Conservation (phyloP, 345 rosid genomes). For the Triadica sebifera region DNA sequence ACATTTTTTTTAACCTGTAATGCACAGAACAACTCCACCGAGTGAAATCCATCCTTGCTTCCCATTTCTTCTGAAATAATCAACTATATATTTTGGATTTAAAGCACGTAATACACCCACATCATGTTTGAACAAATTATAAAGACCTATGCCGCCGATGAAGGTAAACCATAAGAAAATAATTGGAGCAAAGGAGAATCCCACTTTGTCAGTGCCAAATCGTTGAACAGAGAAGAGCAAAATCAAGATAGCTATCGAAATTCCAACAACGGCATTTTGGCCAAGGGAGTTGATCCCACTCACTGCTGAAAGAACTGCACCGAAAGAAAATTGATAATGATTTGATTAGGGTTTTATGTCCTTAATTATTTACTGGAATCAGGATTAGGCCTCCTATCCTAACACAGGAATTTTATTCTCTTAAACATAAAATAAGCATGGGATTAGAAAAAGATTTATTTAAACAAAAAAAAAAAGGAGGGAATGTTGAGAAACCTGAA, state of each 20-base stretch:
- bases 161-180: slow-evolving; percentile 54
- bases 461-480: neutral
- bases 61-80: slow-evolving; percentile 25
- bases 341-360: too few relatives aligned
- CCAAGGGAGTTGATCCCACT: slow-evolving; percentile 65
- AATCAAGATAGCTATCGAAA: slow-evolving; percentile 58
- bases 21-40: slow-evolving; percentile 22
- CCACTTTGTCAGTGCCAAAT: slow-evolving; percentile 75
- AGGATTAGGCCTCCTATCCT: too few relatives aligned
- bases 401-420: too few relatives aligned
- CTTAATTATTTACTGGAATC: too few relatives aligned
- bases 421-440: too few relatives aligned
- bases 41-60: slow-evolving; percentile 26
- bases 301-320: slow-evolving; percentile 72
- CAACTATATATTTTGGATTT: slow-evolving; percentile 13
- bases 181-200: slow-evolving; percentile 66
- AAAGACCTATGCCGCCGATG: slow-evolving; percentile 56
- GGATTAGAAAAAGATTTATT: too few relatives aligned
- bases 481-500: slow-evolving; percentile 41
- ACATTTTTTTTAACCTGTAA: slow-evolving; percentile 5
- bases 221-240: slow-evolving; percentile 48
- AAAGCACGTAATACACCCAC: slow-evolving; percentile 54
- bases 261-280: slow-evolving; percentile 61
- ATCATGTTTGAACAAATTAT: slow-evolving; percentile 58
- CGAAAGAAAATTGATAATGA: neutral